Evolutionary conservation across 73 alveolate species (phyloP).

Genomic region (Breviolum minutum): DNA sequence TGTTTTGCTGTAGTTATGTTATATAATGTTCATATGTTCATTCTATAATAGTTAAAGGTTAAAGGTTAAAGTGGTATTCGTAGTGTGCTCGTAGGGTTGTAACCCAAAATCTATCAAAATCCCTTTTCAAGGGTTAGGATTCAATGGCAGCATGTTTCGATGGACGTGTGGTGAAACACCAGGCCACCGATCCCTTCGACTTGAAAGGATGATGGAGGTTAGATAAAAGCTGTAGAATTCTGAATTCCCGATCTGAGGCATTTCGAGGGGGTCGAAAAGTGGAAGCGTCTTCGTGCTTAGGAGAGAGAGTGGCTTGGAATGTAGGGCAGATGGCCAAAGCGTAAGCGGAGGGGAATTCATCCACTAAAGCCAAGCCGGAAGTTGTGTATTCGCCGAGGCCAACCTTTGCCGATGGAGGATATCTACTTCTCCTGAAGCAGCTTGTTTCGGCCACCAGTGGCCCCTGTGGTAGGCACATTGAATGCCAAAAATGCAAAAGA

Average conservation of each 20-base stretch:
- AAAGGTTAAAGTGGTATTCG: no score
- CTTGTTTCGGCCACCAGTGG: no score
- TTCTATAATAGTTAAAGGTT: no score
- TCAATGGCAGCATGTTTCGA: background rate
- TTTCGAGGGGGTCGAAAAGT: conserved; percentile 80
- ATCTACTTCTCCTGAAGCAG: conserved; percentile 11
- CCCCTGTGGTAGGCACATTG: no score
- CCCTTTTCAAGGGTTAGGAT: no score
- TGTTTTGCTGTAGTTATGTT: no score
- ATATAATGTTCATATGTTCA: no score
- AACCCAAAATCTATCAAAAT: no score
- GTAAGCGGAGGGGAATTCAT: background rate
- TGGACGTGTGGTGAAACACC: background rate
- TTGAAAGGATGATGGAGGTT: background rate
- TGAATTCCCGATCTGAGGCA: conserved; percentile 16
- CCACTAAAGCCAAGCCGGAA: background rate
- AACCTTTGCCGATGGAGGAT: conserved; percentile 78
- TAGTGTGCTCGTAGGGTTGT: no score
- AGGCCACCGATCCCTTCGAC: background rate
- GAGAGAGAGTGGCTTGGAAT: conserved; percentile 10
- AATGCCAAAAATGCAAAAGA: no score
- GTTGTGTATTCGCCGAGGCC: background rate
- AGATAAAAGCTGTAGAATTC: no score
- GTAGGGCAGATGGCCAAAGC: background rate
- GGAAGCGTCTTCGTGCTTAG: conserved; percentile 82